Evolutionary conservation across 257 asterid species (phyloP), one percentile per base, ranked within the genome.

Genomic region (Primulina eburnea): DNA sequence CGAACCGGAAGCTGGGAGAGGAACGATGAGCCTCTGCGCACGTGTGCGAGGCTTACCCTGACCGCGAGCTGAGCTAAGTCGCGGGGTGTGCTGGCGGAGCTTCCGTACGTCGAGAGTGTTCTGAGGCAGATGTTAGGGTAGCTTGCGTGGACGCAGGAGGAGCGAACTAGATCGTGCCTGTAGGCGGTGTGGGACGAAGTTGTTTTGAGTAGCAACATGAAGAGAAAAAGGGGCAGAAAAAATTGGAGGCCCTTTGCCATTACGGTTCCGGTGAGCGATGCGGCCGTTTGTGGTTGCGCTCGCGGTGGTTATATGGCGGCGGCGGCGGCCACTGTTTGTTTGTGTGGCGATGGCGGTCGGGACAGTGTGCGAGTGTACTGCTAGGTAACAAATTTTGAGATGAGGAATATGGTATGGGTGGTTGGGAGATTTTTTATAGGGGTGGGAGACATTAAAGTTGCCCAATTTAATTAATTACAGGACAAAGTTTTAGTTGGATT

Each of bases 141-240:
- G 83, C 88, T 90, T 47, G 99, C 99, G 79, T 93, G 90, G 70
- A 80, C 83, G 81, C 99, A 93, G 8, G 96, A 89, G 5, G 71
- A 62, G 10, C 80, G 82, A 33, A 93, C 89, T 3, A 93, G 83
- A 70, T 82, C 88, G 71, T 57, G 77, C 38, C 68, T 14, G 56
- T 50, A 11, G 80, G 64, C 75, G 61, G 73, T 73, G 2, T 8
- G 37, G 61, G 37, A 33, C 6, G 37, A 33, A 0, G 72, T 7
- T 4, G 69, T 4, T 1, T 76, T n/a, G 32, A 79, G 33, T 17
- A 80, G 64, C 4, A 68, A 43, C 18, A 67, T 16, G 76, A 77
- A 58, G 62, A 76, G 67, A 72, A 65, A 76, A 58, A 72, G 20
- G 76, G 79, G 73, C 40, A 72, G 43, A 37, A 6, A 33, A 20